Percentiles rank a stretch among this genome's conserved stretches.
Conservation (phyloP, 2,329 filamentous ascomycete species). For the Colletotrichum sp. region DNA sequence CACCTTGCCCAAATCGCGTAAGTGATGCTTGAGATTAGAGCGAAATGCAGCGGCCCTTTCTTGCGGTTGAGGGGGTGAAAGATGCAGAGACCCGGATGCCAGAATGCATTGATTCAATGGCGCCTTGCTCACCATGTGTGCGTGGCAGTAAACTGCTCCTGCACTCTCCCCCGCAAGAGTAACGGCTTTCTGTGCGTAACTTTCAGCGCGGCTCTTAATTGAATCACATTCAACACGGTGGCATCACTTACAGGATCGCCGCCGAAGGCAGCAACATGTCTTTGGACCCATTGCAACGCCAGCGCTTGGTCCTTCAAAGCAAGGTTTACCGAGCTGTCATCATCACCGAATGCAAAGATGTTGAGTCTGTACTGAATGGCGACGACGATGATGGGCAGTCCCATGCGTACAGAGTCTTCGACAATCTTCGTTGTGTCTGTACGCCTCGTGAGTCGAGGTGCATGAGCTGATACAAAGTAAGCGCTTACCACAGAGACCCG, state of each 20-base stretch:
- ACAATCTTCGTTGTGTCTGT: conserved; percentile 39
- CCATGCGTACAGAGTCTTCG: conserved; percentile 33
- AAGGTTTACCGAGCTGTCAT: conserved; percentile 37
- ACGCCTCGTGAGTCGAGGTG: not conserved
- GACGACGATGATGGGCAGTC: conserved; percentile 23
- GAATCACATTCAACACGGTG: not conserved
- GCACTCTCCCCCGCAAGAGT: conserved; percentile 51
- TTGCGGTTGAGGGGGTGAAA: conserved; percentile 44
- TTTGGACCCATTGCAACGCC: conserved; percentile 33
- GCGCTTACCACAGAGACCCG: conserved; percentile 42
- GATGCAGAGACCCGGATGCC: conserved; percentile 44
- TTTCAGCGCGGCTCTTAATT: not conserved
- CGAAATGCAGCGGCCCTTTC: not conserved
- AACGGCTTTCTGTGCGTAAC: conserved; percentile 33
- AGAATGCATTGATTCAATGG: conserved; percentile 38
- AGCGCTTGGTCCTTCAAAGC: conserved; percentile 38
- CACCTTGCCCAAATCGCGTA: not conserved
- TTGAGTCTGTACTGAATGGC: conserved; percentile 28
- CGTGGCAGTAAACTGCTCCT: conserved; percentile 48
- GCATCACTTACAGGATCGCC: conserved; percentile 27
- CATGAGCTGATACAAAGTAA: not conserved
- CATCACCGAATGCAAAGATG: conserved; percentile 46
- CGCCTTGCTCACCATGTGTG: conserved; percentile 38
- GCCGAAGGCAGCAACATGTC: conserved; percentile 28
- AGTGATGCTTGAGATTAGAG: not conserved